These are phyloP conservation scores for Biancaea sappan DNA, from an alignment of 306 rosid species.

Conservation along the genomic window DNA sequence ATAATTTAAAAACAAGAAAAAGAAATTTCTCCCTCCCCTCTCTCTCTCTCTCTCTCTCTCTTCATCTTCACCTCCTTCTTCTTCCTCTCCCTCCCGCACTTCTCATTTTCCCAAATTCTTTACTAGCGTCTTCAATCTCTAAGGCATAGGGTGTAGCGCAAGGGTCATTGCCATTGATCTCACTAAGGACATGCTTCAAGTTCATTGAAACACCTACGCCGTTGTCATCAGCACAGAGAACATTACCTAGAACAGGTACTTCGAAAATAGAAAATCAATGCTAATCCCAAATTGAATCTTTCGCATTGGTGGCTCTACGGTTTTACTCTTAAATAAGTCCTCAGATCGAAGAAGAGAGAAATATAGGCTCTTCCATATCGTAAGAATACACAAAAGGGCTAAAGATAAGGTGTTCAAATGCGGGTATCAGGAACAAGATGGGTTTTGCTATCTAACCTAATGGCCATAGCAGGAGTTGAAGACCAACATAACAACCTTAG, in stretches of 20 bases:
- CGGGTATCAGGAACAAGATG: conserved; percentile 59
- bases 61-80: too few relatives aligned
- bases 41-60: too few relatives aligned
- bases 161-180: conserved; percentile 72
- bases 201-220: conserved; percentile 62
- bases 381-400: conserved; percentile 60
- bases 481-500: conserved; percentile 57
- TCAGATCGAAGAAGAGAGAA: conserved; percentile 45
- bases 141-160: conserved; percentile 88
- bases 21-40: too few relatives aligned
- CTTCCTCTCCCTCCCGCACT: too few relatives aligned
- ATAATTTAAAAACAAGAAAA: too few relatives aligned
- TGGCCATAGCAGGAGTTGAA: conserved; percentile 66
- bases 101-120: too few relatives aligned
- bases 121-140: conserved; percentile 60
- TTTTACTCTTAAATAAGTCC: conserved; percentile 56
- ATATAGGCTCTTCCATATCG: conserved; percentile 60
- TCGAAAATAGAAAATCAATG: conserved; percentile 57
- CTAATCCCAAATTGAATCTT: conserved; percentile 59
- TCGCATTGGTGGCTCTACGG: conserved; percentile 62
- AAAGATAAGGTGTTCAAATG: conserved; percentile 58
- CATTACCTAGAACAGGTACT: conserved; percentile 76
- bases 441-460: conserved; percentile 62
- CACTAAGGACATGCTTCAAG: conserved; percentile 65
- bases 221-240: conserved; percentile 79